phyloP scores from a whole-genome alignment of 2,329 filamentous ascomycete species.

The Dactylellina drechsleri region DNA sequence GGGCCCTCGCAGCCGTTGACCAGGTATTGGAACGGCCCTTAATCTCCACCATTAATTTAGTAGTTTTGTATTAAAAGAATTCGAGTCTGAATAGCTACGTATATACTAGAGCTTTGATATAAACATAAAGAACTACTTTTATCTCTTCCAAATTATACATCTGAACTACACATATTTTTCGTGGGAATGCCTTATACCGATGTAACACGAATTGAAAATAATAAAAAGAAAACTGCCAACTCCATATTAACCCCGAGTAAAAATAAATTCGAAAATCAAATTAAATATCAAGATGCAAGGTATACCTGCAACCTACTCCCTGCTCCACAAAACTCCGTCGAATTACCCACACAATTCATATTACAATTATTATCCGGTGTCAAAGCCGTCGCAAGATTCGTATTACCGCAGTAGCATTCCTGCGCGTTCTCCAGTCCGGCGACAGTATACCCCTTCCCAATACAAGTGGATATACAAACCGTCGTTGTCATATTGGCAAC shows the following conservation, averaged over 20 bases:
- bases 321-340: slow-evolving; percentile 34
- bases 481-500: slow-evolving; percentile 26
- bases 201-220: too few relatives aligned
- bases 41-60: too few relatives aligned
- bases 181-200: too few relatives aligned
- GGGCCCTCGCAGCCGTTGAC: too few relatives aligned
- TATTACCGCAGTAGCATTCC: slow-evolving; percentile 28
- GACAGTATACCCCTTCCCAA: slow-evolving; percentile 25
- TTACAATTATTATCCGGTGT: slow-evolving; percentile 13
- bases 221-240: too few relatives aligned
- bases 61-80: too few relatives aligned
- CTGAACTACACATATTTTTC: too few relatives aligned
- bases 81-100: too few relatives aligned
- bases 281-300: slow-evolving; percentile 12
- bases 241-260: neutral
- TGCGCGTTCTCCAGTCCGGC: slow-evolving; percentile 32
- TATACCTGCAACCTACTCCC: slow-evolving; percentile 35
- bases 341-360: slow-evolving; percentile 36
- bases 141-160: too few relatives aligned
- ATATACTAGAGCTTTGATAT: too few relatives aligned
- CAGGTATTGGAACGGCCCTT: too few relatives aligned
- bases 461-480: slow-evolving; percentile 25
- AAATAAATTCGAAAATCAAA: neutral
- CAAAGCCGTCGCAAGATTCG: slow-evolving; percentile 20
- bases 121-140: too few relatives aligned